Evolutionary conservation across 2,329 filamentous ascomycete species (phyloP).

Genomic region (Aspergillus oerlinghausenensis): DNA sequence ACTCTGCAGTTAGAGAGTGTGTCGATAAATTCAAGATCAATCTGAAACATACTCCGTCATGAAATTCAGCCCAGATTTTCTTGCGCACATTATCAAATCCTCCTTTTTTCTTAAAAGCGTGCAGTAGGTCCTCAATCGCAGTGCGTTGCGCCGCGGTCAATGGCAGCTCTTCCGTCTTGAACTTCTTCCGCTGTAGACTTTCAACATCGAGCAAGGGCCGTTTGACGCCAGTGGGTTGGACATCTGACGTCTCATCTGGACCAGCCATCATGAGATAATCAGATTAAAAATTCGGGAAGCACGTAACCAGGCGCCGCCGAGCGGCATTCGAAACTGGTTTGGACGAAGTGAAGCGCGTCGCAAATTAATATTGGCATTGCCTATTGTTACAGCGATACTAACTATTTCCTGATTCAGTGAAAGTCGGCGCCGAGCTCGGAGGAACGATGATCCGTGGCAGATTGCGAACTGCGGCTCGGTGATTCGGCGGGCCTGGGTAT

Average conservation of each 20-base stretch:
- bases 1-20: conserved; percentile 7
- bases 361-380: not conserved
- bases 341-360: not conserved
- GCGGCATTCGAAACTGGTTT: not conserved
- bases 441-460: conserved; percentile 13
- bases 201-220: conserved; percentile 30
- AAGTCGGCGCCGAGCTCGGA: conserved; percentile 6
- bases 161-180: conserved; percentile 59
- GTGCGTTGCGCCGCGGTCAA: conserved; percentile 54
- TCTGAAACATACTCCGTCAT: conserved; percentile 44
- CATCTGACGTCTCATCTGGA: conserved; percentile 28
- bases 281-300: not conserved
- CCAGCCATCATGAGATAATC: conserved; percentile 29
- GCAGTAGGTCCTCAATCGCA: conserved; percentile 56
- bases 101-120: conserved; percentile 63
- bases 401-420: conserved; percentile 4
- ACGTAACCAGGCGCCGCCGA: not conserved
- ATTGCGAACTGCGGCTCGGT: conserved; percentile 32
- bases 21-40: conserved; percentile 1
- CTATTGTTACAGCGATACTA: not conserved
- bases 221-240: conserved; percentile 24
- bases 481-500: conserved; percentile 25
- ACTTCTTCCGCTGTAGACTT: conserved; percentile 42
- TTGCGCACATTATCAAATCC: conserved; percentile 61
- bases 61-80: conserved; percentile 56